These are phyloP conservation scores for Dissoconium aciculare DNA, from an alignment of 2,329 filamentous ascomycete genomes.

Conservation along the genomic window DNA sequence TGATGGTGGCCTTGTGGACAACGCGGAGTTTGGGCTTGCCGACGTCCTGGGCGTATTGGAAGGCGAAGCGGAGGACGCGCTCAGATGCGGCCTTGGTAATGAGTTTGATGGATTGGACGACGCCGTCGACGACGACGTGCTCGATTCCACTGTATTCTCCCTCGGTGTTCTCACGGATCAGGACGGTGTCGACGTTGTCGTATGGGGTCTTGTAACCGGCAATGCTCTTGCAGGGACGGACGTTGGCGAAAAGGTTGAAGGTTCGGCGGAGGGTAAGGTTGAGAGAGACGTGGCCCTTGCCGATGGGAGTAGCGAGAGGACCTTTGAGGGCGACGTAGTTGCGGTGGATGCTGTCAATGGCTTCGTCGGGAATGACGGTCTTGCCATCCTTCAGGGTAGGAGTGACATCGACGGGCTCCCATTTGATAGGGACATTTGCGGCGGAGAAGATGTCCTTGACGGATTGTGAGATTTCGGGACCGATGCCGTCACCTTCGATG, in stretches of 20 bases:
- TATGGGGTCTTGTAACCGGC: slow-evolving; percentile 97
- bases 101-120: slow-evolving; percentile 99
- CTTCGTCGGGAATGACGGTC: slow-evolving; percentile 82
- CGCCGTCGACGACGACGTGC: slow-evolving; percentile 93
- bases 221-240: slow-evolving; percentile 93
- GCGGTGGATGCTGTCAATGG: slow-evolving; percentile 82
- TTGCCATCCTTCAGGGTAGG: slow-evolving; percentile 87
- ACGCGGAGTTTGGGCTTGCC: slow-evolving; percentile 94
- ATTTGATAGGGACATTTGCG: slow-evolving; percentile 89
- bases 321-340: slow-evolving; percentile 98
- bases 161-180: slow-evolving; percentile 99
- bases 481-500: slow-evolving; percentile 98
- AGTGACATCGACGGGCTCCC: slow-evolving; percentile 94
- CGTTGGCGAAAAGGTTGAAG: slow-evolving; percentile 99
- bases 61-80: slow-evolving; percentile 90
- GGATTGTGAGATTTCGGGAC: slow-evolving; percentile 85
- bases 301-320: slow-evolving; percentile 90
- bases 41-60: slow-evolving; percentile 90
- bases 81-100: slow-evolving; percentile 91
- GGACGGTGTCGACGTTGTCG: slow-evolving; percentile 87
- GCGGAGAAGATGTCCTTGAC: slow-evolving; percentile 98
- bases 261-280: slow-evolving; percentile 97
- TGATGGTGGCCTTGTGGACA: slow-evolving; percentile 99
- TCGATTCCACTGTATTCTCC: slow-evolving; percentile 99
- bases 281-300: slow-evolving; percentile 97